phyloP scores from a whole-genome alignment of 129 eudicot species.

The Lonicera japonica region DNA sequence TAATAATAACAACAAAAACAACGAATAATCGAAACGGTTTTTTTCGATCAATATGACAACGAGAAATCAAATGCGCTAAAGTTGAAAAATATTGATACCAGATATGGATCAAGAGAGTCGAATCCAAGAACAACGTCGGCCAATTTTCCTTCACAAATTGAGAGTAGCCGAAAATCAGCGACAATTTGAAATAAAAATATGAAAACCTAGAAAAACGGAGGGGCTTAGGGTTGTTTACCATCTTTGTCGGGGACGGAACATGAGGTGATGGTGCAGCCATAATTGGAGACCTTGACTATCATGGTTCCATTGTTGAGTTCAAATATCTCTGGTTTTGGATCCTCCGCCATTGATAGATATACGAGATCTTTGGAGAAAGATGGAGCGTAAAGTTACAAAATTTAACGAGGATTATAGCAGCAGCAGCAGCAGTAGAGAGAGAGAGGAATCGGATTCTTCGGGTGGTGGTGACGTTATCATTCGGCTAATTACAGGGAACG shows the following conservation, averaged over 20 bases:
- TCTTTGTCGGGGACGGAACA: slow-evolving; percentile 70
- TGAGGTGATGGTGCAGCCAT: slow-evolving; percentile 89
- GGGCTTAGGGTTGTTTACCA: slow-evolving; percentile 35
- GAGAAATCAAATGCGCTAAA: not conserved
- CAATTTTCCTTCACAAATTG: slow-evolving; percentile 57
- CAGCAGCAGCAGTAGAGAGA: no score
- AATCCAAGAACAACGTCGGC: slow-evolving; percentile 97
- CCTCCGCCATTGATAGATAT: slow-evolving; percentile 53
- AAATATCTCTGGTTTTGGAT: slow-evolving; percentile 47
- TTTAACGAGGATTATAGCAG: no score
- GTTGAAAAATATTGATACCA: slow-evolving; percentile 22
- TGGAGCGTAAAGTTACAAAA: not conserved
- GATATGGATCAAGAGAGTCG: slow-evolving; percentile 79
- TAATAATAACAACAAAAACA: not conserved
- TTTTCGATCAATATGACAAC: not conserved
- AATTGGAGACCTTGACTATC: slow-evolving; percentile 63
- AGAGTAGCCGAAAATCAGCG: slow-evolving; percentile 9
- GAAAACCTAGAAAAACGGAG: not conserved
- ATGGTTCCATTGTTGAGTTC: slow-evolving; percentile 87
- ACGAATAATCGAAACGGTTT: not conserved
- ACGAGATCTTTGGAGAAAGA: not conserved
- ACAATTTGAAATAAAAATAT: not conserved
- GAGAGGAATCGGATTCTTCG: not conserved
- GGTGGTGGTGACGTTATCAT: not conserved
- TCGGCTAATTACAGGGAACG: not conserved